Base-by-base conservation (phyloP, 345 rosid species). In the Lumnitzera littorea region DNA sequence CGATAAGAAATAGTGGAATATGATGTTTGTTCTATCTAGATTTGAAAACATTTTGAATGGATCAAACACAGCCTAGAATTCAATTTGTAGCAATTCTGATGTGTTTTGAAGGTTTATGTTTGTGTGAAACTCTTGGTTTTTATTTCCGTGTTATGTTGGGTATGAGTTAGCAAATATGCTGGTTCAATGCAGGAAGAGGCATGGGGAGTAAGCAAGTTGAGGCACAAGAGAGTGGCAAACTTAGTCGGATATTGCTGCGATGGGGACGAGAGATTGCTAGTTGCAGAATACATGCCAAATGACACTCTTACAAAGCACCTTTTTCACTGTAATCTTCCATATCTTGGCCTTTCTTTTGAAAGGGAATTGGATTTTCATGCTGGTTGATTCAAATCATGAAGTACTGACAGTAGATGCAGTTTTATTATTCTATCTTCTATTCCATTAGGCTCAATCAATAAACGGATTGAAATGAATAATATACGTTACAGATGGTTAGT, bases 201-300 rank as follows among this genome's bases (percentile, higher is more conserved):
- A 6, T 69, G 70, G 74, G 89, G 85, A 61, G 86, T 89, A 13
- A 92, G 96, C 47, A 87, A 72, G 73, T 62, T 91, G 78, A 82
- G 92, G 74, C 87, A 87, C 62, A 74, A 63, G 55, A 80, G 85
- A 66, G 52, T 91, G 54, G 96, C 87, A 47, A 89, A 91, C 78
- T 80, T 91, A 86, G 82, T 91, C 62, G 98, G 98, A 24, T 91
- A 87, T 61, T 91, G 96, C 69, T 91, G 96, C 67, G 91, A 89
- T 51, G 98, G 96, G 13, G 96, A 91, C 65, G 96, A 91, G 76
- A 87, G 98, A 71, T 58, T 91, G 75, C 86, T 91, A 56, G 96
- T 89, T 55, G 86, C 98, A 0, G 98, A 91, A 67, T 87, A 77
- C 70, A 83, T 91, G 96, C 86, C 95, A 13, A 87, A 89, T 65